Evolutionary conservation across 768 basidiomycete species (phyloP).

Genomic region (Pisolithus albus): DNA sequence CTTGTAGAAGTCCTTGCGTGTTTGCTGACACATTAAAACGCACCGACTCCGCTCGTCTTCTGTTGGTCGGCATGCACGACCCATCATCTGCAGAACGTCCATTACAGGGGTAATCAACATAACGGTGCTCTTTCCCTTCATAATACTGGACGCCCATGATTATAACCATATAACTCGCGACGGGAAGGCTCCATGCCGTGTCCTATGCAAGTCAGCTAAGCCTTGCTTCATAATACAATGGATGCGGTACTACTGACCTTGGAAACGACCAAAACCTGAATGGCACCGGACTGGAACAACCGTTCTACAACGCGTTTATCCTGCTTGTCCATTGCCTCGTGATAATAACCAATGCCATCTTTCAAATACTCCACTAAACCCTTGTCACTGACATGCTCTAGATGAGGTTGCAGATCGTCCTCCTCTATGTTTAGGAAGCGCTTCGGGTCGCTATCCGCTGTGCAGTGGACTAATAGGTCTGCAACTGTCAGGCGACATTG

Average conservation of each 20-base stretch:
- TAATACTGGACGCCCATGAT: slow-evolving; percentile 99
- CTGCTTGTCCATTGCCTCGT: slow-evolving; percentile 86
- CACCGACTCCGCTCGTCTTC: slow-evolving; percentile 90
- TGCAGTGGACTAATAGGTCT: slow-evolving; percentile 82
- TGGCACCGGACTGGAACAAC: slow-evolving; percentile 88
- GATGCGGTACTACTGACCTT: slow-evolving; percentile 47
- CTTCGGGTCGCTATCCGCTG: slow-evolving; percentile 77
- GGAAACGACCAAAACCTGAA: slow-evolving; percentile 90
- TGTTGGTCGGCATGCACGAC: slow-evolving; percentile 86
- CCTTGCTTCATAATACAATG: not conserved
- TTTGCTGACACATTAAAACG: slow-evolving; percentile 96
- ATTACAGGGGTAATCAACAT: slow-evolving; percentile 97
- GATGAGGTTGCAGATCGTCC: slow-evolving; percentile 76
- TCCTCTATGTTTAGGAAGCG: slow-evolving; percentile 87
- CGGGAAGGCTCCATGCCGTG: slow-evolving; percentile 92
- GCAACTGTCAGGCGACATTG: slow-evolving; percentile 94
- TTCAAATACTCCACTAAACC: slow-evolving; percentile 73
- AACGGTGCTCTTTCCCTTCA: slow-evolving; percentile 97
- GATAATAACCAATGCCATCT: slow-evolving; percentile 92
- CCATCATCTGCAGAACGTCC: slow-evolving; percentile 99
- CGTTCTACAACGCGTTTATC: slow-evolving; percentile 93
- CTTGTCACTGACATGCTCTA: slow-evolving; percentile 76
- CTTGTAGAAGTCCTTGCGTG: slow-evolving; percentile 97
- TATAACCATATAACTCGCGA: slow-evolving; percentile 94
- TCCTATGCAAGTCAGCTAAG: slow-evolving; percentile 44